Evolutionary conservation across 768 basidiomycete genomes (phyloP).

Genomic region (Naganishia onofrii): DNA sequence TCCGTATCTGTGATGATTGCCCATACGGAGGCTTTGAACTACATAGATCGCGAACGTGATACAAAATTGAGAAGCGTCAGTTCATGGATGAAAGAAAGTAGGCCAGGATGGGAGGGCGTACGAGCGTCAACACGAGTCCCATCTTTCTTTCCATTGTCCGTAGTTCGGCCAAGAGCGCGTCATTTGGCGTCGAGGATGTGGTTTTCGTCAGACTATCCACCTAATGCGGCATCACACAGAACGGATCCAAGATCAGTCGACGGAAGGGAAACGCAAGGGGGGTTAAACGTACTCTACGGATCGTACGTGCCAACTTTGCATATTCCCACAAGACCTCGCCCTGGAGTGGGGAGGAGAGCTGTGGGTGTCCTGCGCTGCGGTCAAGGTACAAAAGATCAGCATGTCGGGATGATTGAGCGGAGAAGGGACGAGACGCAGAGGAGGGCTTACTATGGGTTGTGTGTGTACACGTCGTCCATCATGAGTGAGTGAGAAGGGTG

Average conservation of each 20-base stretch:
- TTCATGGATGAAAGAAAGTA: background rate
- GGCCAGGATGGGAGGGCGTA: constrained; percentile 52
- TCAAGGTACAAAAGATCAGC: background rate
- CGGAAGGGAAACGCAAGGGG: background rate
- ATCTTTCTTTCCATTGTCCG: constrained; percentile 86
- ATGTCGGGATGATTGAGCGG: background rate
- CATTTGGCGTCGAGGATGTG: constrained; percentile 73
- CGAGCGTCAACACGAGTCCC: constrained; percentile 88
- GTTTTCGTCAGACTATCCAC: constrained; percentile 58
- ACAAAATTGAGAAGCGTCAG: background rate
- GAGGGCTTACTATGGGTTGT: constrained; percentile 18
- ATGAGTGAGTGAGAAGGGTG: background rate
- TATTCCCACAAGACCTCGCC: constrained; percentile 88
- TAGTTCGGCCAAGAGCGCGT: constrained; percentile 69
- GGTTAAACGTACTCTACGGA: constrained; percentile 74
- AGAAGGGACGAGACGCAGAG: background rate
- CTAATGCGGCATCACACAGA: constrained; percentile 22
- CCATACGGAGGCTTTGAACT: constrained; percentile 98
- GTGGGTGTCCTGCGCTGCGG: constrained; percentile 61
- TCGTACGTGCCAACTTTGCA: constrained; percentile 75
- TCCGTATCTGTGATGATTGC: constrained; percentile 65
- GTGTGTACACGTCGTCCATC: constrained; percentile 24
- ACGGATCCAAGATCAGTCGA: background rate
- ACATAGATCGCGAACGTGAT: background rate
- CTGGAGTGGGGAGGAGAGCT: constrained; percentile 63